A percentile compares a stretch with the other conserved stretches of the same genome.
Evolutionary conservation across 2,329 filamentous ascomycete genomes (phyloP).

Genomic region (Curvularia sp.): DNA sequence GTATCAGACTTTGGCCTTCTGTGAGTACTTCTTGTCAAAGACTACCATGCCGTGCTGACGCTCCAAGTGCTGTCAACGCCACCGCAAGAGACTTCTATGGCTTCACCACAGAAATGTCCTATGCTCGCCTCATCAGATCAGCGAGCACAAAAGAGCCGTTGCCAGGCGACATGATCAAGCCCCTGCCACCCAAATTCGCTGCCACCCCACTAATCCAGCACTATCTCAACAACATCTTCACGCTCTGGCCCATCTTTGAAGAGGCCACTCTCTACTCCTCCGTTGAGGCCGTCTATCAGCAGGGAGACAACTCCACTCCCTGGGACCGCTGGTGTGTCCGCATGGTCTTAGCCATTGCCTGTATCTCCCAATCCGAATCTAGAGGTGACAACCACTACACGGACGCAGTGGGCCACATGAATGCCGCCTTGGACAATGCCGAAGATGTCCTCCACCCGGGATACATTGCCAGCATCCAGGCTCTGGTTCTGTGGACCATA

Average conservation of each 20-base stretch:
- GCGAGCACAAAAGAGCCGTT: slow-evolving; percentile 77
- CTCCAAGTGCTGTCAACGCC: slow-evolving; percentile 81
- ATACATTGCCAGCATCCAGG: slow-evolving; percentile 84
- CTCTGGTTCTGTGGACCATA: slow-evolving; percentile 82
- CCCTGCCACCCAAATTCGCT: slow-evolving; percentile 73
- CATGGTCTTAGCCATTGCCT: slow-evolving; percentile 86
- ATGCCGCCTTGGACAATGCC: slow-evolving; percentile 74
- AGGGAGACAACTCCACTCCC: slow-evolving; percentile 65
- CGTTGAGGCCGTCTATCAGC: slow-evolving; percentile 81
- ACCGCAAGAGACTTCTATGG: slow-evolving; percentile 93
- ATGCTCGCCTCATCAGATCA: slow-evolving; percentile 86
- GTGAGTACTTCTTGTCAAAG: slow-evolving; percentile 57
- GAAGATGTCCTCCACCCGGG: slow-evolving; percentile 86
- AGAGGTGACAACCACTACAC: slow-evolving; percentile 69
- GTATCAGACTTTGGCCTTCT: slow-evolving; percentile 94
- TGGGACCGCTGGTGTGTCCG: slow-evolving; percentile 87
- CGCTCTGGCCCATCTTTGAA: slow-evolving; percentile 81
- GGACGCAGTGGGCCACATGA: slow-evolving; percentile 66
- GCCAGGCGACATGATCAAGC: slow-evolving; percentile 64
- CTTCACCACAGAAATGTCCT: slow-evolving; percentile 87
- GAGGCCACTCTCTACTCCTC: slow-evolving; percentile 79
- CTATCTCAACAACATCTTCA: slow-evolving; percentile 83
- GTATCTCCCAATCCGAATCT: slow-evolving; percentile 72
- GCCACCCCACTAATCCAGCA: slow-evolving; percentile 76
- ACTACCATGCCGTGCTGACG: slow-evolving; percentile 15